These are phyloP conservation scores for Lippia alba DNA, from an alignment of 305 asterid species.

Conservation along the genomic window DNA sequence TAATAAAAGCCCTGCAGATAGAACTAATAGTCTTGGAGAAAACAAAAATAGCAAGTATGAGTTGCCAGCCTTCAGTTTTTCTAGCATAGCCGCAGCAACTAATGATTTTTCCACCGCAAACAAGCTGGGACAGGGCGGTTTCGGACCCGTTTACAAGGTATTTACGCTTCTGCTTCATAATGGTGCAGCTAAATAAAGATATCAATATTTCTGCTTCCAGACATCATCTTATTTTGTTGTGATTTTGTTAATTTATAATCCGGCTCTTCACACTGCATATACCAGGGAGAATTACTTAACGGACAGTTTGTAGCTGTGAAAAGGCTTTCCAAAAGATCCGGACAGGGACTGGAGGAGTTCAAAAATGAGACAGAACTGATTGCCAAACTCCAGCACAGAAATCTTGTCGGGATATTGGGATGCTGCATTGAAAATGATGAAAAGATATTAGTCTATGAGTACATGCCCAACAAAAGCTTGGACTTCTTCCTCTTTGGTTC, in stretches of 20 bases:
- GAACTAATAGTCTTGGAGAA: neutral
- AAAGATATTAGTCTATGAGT: too few relatives aligned
- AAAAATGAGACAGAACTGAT: too few relatives aligned
- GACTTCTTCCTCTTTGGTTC: too few relatives aligned
- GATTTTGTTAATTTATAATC: too few relatives aligned
- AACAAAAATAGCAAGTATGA: conserved; percentile 22
- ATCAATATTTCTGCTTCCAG: too few relatives aligned
- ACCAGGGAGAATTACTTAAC: neutral
- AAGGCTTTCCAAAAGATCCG: conserved; percentile 35
- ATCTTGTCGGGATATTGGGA: too few relatives aligned
- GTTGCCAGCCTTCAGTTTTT: conserved; percentile 36
- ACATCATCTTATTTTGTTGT: too few relatives aligned
- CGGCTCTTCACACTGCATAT: too few relatives aligned
- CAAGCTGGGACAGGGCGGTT: conserved; percentile 52
- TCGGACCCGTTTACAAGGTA: conserved; percentile 52
- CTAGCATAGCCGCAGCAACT: conserved; percentile 37
- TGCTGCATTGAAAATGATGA: too few relatives aligned
- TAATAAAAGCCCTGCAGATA: neutral
- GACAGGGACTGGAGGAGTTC: conserved; percentile 39
- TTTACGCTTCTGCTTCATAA: neutral
- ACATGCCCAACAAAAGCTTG: too few relatives aligned
- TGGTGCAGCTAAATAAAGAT: too few relatives aligned
- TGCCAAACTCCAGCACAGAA: too few relatives aligned
- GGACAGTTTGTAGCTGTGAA: conserved; percentile 32
- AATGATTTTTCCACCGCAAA: conserved; percentile 38